Evolutionary conservation across 176 grass and related monocot species (phyloP), one percentile per base, ranked within the genome.

Genomic region (Carex cristatella): DNA sequence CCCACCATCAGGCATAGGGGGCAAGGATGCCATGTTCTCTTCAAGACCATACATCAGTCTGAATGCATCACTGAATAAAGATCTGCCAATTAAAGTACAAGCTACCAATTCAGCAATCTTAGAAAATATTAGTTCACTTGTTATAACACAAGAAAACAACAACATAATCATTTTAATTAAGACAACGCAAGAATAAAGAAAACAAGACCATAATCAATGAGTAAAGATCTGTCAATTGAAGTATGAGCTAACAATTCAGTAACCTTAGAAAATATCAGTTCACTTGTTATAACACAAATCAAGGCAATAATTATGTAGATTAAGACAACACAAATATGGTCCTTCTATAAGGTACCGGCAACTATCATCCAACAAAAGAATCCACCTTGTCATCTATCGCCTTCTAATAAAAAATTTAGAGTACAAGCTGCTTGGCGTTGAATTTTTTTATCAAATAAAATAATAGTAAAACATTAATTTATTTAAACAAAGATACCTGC

Each of bases 31-130:
- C 46, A 90, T 42, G n/a, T 83, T 82, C 69, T 89, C 80, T 73
- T 85, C 88, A 44, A 99, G 77, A 80, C 90, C 93, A 83, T 99
- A 99, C 96, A 99, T 99, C 59, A 38, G 76, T 84, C 96, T 94
- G 61, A 99, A 99, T 84, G 96, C 90, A 72, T 85, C 85, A 55
- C 91, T 80, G 84, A 99, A 99, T 84, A 88, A 84, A 84, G 53
- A 75, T 77, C 96, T 99, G 83, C 75, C 64, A 86, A 73, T 88
- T 69, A 13, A 83, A 88, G 55, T 55, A 2, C 23, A 69, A 82
- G 18, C 37, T 82, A 65, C 19, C 62, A 49, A 61, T 40, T 40
- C 23, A 81, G 78, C 13, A 82, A 63, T 46, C 19, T 79, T 32
- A 57, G 7, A 57, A 58, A 7, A 78, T 33, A 57, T 78, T 35